phyloP scores from a whole-genome alignment of 139 green algal genomes.

The Volvox africanus region DNA sequence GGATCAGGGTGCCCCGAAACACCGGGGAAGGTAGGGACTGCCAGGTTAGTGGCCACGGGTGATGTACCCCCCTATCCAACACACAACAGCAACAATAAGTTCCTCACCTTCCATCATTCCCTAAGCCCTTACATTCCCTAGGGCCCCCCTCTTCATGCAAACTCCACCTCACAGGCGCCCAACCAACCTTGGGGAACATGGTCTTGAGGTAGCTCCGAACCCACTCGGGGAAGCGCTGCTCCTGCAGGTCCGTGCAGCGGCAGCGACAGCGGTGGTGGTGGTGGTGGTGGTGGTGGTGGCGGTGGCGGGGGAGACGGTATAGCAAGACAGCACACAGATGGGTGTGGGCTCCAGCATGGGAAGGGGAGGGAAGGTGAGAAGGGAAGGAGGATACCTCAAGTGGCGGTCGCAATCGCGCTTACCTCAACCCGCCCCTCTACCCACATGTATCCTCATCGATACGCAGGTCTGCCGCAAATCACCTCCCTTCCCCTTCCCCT shows the following conservation, averaged over 20 bases:
- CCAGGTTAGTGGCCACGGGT: no score
- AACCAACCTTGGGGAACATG: slow-evolving; percentile 78
- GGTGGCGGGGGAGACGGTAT: neutral
- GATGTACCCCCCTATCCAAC: neutral
- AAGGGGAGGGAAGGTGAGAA: neutral
- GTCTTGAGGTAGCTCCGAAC: slow-evolving; percentile 74
- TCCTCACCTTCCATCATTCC: neutral
- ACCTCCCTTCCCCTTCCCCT: no score
- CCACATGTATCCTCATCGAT: no score
- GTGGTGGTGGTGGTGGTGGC: neutral
- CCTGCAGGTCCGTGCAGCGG: neutral
- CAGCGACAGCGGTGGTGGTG: neutral
- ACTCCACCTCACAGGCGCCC: neutral
- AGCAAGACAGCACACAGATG: neutral
- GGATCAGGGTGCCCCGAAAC: no score
- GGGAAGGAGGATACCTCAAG: neutral
- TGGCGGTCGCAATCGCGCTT: no score
- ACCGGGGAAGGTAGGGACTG: no score
- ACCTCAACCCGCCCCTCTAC: no score
- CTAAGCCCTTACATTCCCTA: neutral
- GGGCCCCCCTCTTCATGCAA: neutral
- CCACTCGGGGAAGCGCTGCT: slow-evolving; percentile 77
- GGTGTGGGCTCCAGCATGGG: neutral
- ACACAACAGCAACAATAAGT: neutral
- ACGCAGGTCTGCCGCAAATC: no score